phyloP scores from a whole-genome alignment of 495 filamentous ascomycete genomes.

The Penicillium waksmanii region DNA sequence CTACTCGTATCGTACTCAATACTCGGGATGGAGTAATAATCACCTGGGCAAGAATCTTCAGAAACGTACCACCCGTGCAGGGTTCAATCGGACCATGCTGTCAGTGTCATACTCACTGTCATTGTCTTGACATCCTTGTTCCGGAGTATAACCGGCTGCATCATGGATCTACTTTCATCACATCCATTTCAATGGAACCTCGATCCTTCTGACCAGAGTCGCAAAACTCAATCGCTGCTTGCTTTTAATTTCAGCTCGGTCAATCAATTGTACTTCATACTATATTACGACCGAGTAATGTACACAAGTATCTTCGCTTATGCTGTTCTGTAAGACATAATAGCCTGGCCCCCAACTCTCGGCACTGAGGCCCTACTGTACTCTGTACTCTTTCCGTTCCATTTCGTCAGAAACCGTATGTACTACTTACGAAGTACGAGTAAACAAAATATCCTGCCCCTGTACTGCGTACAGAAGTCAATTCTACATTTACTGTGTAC shows the following conservation, averaged over 20 bases:
- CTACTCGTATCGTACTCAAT: not conserved
- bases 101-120: not conserved
- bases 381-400: too few species aligned
- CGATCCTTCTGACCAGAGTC: not conserved
- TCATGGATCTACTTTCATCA: not conserved
- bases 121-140: not conserved
- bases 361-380: not conserved
- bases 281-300: not conserved
- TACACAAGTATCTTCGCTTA: not conserved
- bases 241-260: not conserved
- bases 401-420: too few species aligned
- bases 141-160: conserved; percentile 1
- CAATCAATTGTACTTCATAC: not conserved
- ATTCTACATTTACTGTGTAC: too few species aligned
- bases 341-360: not conserved
- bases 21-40: not conserved
- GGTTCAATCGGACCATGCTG: not conserved
- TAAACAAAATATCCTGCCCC: too few species aligned
- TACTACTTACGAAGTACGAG: too few species aligned
- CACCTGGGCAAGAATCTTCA: not conserved
- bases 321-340: not conserved
- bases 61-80: not conserved
- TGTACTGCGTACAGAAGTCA: too few species aligned
- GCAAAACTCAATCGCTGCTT: not conserved
- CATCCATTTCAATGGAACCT: not conserved